phyloP scores from a whole-genome alignment of 2,329 filamentous ascomycete genomes.

The Pyrenophora graminea region DNA sequence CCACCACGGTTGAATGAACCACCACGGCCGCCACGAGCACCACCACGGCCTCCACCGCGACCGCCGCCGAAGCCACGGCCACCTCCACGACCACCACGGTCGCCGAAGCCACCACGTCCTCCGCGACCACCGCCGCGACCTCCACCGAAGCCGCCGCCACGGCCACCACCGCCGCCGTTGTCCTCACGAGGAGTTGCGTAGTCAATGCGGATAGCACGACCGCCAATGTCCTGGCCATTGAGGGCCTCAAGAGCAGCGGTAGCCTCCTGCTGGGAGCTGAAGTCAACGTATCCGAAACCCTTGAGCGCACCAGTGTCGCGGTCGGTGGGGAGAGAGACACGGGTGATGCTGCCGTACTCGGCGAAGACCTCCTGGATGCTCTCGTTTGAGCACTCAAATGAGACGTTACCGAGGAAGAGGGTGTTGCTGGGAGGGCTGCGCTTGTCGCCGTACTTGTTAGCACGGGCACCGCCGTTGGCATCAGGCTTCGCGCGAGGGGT shows the following conservation, averaged over 20 bases:
- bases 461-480: constrained; percentile 56
- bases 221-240: constrained; percentile 71
- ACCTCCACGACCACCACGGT: constrained; percentile 56
- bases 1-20: constrained; percentile 57
- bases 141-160: constrained; percentile 55
- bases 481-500: constrained; percentile 64
- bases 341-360: constrained; percentile 70
- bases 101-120: constrained; percentile 56
- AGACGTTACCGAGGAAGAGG: constrained; percentile 88
- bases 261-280: constrained; percentile 80
- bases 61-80: constrained; percentile 54
- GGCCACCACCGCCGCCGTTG: constrained; percentile 60
- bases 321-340: constrained; percentile 87
- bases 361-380: constrained; percentile 74
- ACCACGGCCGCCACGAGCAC: constrained; percentile 50
- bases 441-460: constrained; percentile 75
- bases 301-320: constrained; percentile 81
- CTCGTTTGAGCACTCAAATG: constrained; percentile 81
- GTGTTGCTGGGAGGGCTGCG: constrained; percentile 81
- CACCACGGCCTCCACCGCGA: constrained; percentile 51
- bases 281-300: constrained; percentile 91
- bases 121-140: constrained; percentile 48
- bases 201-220: constrained; percentile 81
- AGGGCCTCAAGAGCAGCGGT: constrained; percentile 71
- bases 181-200: constrained; percentile 70